These are phyloP conservation scores for Lophiotrema nucula DNA, from an alignment of 495 filamentous ascomycete species.

Conservation along the genomic window DNA sequence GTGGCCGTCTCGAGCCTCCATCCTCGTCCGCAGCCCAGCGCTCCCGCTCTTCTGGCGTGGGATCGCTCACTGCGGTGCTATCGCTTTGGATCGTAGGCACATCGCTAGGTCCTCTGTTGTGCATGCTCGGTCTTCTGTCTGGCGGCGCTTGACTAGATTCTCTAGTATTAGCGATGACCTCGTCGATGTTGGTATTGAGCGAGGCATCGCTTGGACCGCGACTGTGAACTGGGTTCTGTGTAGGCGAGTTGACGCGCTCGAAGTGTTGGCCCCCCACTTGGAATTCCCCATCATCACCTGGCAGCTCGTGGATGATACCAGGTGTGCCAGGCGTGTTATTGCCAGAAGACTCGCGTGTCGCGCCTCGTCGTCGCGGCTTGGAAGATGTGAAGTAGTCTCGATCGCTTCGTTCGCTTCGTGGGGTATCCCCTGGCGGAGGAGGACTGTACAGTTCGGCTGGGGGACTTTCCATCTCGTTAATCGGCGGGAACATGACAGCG, in stretches of 20 bases:
- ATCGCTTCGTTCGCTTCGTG: background rate
- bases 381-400: background rate
- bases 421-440: conserved; percentile 6
- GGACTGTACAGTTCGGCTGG: conserved; percentile 28
- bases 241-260: background rate
- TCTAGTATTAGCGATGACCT: background rate
- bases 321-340: conserved; percentile 19
- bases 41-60: conserved; percentile 20
- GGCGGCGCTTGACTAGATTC: background rate
- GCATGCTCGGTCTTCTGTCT: conserved; percentile 1
- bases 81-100: conserved; percentile 15
- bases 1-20: conserved; percentile 14
- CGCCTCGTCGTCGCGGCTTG: conserved; percentile 10
- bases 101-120: conserved; percentile 21
- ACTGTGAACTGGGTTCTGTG: background rate
- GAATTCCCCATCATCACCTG: conserved; percentile 19
- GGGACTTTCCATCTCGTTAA: conserved; percentile 26
- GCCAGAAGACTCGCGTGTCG: conserved; percentile 22
- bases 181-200: conserved; percentile 9
- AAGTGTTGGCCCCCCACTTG: background rate
- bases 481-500: conserved; percentile 26
- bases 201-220: conserved; percentile 14
- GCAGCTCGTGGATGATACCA: conserved; percentile 12
- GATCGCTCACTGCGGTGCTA: conserved; percentile 16
- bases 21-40: conserved; percentile 2